Base-by-base conservation (phyloP, 2,329 filamentous ascomycete species). In the Fusarium multiceps region DNA sequence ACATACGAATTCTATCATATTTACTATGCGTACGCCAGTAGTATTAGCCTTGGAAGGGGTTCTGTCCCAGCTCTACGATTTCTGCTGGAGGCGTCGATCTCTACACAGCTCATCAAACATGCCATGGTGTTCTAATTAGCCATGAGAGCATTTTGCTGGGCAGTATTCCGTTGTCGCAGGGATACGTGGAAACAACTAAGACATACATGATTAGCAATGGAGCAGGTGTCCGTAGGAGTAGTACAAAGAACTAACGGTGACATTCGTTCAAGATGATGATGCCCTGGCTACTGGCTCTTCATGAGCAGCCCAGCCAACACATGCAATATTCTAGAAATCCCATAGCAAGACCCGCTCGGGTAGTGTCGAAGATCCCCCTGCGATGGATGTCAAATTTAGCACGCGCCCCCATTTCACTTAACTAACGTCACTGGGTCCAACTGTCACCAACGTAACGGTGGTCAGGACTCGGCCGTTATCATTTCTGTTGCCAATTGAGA, bases 311-410 rank as follows among this genome's bases (percentile, higher is more conserved):
- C 57, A 43, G 40, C 46, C 20, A 59, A 51, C 30, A 47, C 32
- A 58, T 64, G 56, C 66, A 40, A 59, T 46, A 55, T 59, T 61
- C 47, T 55, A 48, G 56, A 62, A 61, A 68, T 63, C 42, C 63
- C 60, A 72, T 73, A 48, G 20, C n/a, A 51, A 55, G 59, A 55
- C 68, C 69, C 56, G 59, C 65, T 51, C 43, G 34, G 47, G 58
- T 71, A 59, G 59, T 61, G 40, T 62, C 40, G 59, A 55, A 51
- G 69, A 71, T 62, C 56, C 60, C 62, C 55, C 65, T 63, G 61
- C 50, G 63, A 65, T 70, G 73, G 63, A 65, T 72, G 73, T 74
- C 69, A 73, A 75, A 69, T 73, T 74, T 75, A 74, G 73, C 63
- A 72, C 60, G 46, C 47, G 46, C 58, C 56, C 63, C 63, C 63